phyloP scores from a whole-genome alignment of 2,329 filamentous ascomycete species.

The Endoconidiophora polonica region DNA sequence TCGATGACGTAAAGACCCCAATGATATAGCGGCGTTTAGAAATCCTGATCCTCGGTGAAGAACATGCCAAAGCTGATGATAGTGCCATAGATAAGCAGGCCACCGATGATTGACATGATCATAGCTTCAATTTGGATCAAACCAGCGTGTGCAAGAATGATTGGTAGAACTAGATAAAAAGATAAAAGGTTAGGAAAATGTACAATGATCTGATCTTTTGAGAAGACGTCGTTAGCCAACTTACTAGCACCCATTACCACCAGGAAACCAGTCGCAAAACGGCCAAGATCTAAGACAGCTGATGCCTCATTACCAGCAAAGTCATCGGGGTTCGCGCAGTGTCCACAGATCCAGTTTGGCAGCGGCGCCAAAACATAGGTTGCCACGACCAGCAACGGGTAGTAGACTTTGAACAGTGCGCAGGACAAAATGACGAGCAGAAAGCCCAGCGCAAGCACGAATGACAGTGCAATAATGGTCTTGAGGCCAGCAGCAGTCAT shows the following conservation, averaged over 20 bases:
- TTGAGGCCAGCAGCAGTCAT: conserved; percentile 76
- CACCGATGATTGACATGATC: conserved; percentile 87
- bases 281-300: conserved; percentile 78
- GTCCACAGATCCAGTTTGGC: conserved; percentile 89
- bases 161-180: conserved; percentile 52
- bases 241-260: conserved; percentile 94
- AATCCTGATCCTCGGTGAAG: conserved; percentile 95
- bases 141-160: conserved; percentile 71
- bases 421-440: conserved; percentile 97
- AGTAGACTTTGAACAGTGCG: conserved; percentile 87
- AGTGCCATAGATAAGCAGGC: conserved; percentile 88
- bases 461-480: conserved; percentile 97
- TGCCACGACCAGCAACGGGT: conserved; percentile 84
- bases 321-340: conserved; percentile 83
- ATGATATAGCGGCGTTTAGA: conserved; percentile 32
- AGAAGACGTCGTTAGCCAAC: conserved; percentile 22
- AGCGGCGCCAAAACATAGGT: conserved; percentile 88
- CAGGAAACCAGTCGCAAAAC: conserved; percentile 88
- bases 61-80: conserved; percentile 98
- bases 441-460: conserved; percentile 96
- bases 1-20: too few relatives aligned
- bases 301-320: conserved; percentile 76
- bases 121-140: conserved; percentile 74
- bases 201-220: too few relatives aligned
- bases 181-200: neutral